A percentile compares a stretch with the other conserved stretches of the same genome.
Evolutionary conservation across 352 stramenopile genomes (phyloP).

Genomic region (Pelagophyceae sp.): DNA sequence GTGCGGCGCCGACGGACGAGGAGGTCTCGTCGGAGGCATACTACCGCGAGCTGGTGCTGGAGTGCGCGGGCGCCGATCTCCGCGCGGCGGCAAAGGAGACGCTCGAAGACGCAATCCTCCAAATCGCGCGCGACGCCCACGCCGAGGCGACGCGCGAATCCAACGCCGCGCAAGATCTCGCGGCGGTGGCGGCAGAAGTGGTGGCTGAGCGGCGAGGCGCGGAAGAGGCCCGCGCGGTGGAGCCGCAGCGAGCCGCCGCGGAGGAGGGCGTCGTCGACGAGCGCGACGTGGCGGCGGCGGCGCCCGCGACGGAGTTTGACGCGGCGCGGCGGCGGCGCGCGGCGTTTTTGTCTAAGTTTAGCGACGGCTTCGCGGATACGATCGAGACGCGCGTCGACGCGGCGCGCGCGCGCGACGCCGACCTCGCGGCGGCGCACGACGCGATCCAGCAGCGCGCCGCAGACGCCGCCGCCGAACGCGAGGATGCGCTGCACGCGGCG

Average conservation of each 20-base stretch:
- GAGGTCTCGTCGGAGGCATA: no score
- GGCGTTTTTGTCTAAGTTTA: not conserved
- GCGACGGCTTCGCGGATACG: not conserved
- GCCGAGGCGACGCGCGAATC: not conserved
- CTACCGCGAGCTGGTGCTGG: not conserved
- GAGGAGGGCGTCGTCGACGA: not conserved
- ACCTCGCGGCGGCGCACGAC: no score
- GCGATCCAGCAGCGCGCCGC: no score
- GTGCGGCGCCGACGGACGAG: no score
- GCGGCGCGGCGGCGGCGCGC: no score
- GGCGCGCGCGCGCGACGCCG: no score
- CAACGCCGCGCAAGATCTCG: no score
- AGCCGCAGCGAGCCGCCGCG: not conserved
- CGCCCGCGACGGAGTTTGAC: not conserved
- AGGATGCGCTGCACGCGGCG: no score
- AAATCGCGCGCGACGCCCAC: not conserved
- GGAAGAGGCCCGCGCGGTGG: not conserved
- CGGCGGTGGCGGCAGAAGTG: no score
- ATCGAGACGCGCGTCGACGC: not conserved
- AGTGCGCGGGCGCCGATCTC: not conserved
- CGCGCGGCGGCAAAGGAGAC: not conserved
- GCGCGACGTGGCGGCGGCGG: not conserved
- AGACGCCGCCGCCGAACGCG: no score
- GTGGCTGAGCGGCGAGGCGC: no score
- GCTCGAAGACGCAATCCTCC: not conserved